Evolutionary conservation across 345 rosid species (phyloP).

Genomic region (Brassica juncea): DNA sequence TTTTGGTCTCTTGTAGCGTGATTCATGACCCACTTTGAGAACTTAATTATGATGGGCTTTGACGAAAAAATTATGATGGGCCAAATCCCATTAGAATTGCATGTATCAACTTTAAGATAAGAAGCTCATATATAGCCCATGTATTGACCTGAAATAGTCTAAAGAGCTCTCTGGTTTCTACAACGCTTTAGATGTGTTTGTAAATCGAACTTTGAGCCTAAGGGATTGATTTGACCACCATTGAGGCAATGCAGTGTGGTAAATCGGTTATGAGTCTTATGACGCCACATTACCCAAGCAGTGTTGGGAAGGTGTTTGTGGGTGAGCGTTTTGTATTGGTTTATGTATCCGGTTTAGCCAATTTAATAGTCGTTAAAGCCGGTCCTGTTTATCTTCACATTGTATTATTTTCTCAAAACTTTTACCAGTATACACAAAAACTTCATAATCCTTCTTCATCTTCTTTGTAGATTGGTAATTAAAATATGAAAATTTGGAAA

Average conservation of each 20-base stretch:
- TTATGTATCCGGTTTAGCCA: neutral
- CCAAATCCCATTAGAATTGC: neutral
- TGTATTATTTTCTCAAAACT: neutral
- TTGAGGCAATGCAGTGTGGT: conserved; percentile 79
- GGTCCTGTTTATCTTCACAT: neutral
- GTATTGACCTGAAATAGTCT: neutral
- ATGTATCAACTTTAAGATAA: neutral
- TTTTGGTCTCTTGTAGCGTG: conserved; percentile 9
- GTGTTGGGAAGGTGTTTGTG: conserved; percentile 62
- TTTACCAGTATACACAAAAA: neutral
- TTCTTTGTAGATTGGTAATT: neutral
- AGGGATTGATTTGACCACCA: conserved; percentile 66
- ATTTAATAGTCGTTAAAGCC: neutral
- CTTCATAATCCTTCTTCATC: neutral
- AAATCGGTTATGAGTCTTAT: conserved; percentile 63
- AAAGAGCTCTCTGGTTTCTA: conserved; percentile 10
- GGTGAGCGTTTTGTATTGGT: conserved; percentile 42
- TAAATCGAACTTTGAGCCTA: conserved; percentile 5
- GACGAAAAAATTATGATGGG: neutral
- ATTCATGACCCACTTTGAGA: neutral
- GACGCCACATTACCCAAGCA: conserved; percentile 71
- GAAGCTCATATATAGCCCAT: conserved; percentile 42
- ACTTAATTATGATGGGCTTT: neutral
- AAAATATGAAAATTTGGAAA: neutral
- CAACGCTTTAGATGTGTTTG: conserved; percentile 64